phyloP scores from a whole-genome alignment of 2,329 filamentous ascomycete species.

The Diaporthe ampelina region DNA sequence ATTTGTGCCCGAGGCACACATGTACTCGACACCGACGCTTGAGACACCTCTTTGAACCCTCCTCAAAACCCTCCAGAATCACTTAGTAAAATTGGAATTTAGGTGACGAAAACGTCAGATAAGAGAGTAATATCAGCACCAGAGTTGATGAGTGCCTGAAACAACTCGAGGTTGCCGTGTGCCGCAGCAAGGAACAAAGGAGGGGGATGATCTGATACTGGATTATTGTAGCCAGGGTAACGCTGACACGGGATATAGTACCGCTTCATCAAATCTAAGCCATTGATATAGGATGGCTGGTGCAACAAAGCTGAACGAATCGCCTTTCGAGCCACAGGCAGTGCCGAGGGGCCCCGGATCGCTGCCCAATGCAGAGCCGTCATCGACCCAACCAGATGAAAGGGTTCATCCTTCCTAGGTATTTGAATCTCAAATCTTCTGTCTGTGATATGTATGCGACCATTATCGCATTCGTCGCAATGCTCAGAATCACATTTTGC shows the following conservation, averaged over 20 bases:
- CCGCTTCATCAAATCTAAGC: not conserved
- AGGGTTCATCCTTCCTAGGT: not conserved
- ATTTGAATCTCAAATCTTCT: not conserved
- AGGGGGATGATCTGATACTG: not conserved
- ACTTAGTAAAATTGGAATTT: no score
- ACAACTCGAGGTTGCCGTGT: not conserved
- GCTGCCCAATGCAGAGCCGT: constrained; percentile 7
- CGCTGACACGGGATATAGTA: no score
- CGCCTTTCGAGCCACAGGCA: not conserved
- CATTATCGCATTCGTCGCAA: not conserved
- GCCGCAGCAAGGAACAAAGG: not conserved
- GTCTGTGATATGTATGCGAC: not conserved
- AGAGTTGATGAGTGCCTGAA: not conserved
- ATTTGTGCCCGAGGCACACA: no score
- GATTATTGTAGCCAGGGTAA: no score
- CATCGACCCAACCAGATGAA: not conserved
- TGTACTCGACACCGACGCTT: no score
- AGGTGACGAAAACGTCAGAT: no score
- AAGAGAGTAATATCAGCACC: not conserved
- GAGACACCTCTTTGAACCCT: no score
- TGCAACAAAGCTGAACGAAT: not conserved
- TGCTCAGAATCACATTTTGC: not conserved
- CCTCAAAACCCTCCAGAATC: no score
- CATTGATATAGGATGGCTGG: constrained; percentile 9
- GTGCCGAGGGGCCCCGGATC: not conserved